These are phyloP conservation scores for Tuber microsphaerosporum DNA, from an alignment of 495 filamentous ascomycete genomes.

Conservation along the genomic window DNA sequence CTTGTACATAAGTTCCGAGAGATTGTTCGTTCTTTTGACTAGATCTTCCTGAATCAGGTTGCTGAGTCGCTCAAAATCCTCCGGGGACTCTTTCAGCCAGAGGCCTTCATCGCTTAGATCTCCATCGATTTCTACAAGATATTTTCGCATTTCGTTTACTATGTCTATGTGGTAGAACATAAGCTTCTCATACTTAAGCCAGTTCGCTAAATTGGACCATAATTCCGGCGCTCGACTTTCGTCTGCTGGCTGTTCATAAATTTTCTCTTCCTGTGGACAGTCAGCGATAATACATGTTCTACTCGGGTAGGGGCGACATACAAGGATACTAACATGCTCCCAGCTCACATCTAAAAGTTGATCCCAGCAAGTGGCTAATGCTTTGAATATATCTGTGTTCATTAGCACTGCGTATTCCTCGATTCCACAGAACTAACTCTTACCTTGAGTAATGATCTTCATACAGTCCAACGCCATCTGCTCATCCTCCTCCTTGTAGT, in stretches of 20 bases:
- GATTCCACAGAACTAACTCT: neutral
- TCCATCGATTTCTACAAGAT: conserved; percentile 41
- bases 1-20: conserved; percentile 52
- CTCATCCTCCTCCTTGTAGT: conserved; percentile 39
- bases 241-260: conserved; percentile 53
- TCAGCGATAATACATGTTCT: neutral
- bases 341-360: conserved; percentile 44
- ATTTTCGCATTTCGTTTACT: conserved; percentile 48
- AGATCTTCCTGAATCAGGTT: conserved; percentile 49
- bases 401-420: neutral
- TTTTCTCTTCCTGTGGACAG: conserved; percentile 49
- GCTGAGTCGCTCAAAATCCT: conserved; percentile 46
- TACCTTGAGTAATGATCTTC: conserved; percentile 46
- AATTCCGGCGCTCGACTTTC: conserved; percentile 52
- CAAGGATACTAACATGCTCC: conserved; percentile 47
- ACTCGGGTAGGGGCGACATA: neutral
- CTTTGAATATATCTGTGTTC: conserved; percentile 49
- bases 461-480: conserved; percentile 47
- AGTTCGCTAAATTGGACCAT: conserved; percentile 49
- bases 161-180: conserved; percentile 49
- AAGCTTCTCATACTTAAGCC: conserved; percentile 53
- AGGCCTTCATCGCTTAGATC: conserved; percentile 36
- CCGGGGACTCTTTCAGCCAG: conserved; percentile 45
- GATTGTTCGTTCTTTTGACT: conserved; percentile 48
- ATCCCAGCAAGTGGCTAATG: conserved; percentile 47